phyloP scores from a whole-genome alignment of 2,329 filamentous ascomycete species.

The Ceratocystis eucalypticola region DNA sequence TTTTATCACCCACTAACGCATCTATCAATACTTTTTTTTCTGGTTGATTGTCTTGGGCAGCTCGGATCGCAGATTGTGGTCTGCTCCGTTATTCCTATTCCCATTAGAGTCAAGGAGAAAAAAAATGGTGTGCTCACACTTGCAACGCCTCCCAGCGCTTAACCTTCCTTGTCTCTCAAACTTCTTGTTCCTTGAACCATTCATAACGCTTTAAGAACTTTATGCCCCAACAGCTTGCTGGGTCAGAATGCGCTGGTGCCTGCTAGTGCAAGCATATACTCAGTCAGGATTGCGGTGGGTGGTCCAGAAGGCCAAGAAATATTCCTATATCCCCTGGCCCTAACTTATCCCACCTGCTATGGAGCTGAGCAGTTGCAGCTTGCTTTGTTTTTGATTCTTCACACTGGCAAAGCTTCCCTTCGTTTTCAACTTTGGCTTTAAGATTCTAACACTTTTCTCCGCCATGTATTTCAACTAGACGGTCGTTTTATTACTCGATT shows the following conservation, averaged over 20 bases:
- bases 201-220: neutral
- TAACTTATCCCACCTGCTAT: neutral
- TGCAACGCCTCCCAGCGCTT: neutral
- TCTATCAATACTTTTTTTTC: neutral
- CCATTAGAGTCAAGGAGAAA: slow-evolving; percentile 1
- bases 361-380: neutral
- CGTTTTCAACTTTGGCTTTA: neutral
- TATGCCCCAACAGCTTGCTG: neutral
- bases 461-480: neutral
- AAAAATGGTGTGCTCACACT: neutral
- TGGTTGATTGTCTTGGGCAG: neutral
- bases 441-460: neutral
- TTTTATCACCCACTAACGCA: neutral
- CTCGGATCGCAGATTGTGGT: neutral
- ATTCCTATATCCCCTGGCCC: neutral
- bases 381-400: neutral
- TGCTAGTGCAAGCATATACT: slow-evolving; percentile 3
- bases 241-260: neutral
- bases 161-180: neutral
- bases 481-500: neutral
- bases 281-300: slow-evolving; percentile 2
- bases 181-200: neutral
- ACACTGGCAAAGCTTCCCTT: neutral
- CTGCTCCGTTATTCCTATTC: neutral
- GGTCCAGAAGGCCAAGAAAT: slow-evolving; percentile 4